Evolutionary conservation across 140 eudicot genomes (phyloP), one percentile per base, ranked within the genome.

Genomic region (Stevia rebaudiana): DNA sequence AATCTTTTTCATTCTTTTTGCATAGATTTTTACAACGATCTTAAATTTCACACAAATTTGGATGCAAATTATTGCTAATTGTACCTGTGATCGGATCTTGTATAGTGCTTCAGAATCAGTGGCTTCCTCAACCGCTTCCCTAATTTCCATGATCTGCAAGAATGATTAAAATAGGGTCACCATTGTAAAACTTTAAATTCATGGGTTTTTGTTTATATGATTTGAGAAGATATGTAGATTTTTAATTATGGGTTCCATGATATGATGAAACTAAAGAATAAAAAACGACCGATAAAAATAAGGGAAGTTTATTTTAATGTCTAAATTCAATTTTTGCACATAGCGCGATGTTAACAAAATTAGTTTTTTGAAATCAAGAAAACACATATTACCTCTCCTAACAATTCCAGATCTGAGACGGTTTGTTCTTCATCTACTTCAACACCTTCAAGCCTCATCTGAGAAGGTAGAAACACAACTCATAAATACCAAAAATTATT

Each of bases 41-140:
- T 44, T 24, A 54, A 18, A 22, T 40, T 43, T 11, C 48, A 36
- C 65, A 36, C 33, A 59, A 17, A 18, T 59, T 18, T 36, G 48
- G 31, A 36, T 54, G 43, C 17, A 30, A 55, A 13, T 17, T 9
- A 25, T 19, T 28, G 35, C 31, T 33, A 22, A 18, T 53, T 50
- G 31, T 73, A 90, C 95, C 95, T 80, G 80, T 17, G 88, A 47
- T 62, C 84, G 86, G 23, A 87, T 91, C 75, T 75, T 73, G 22
- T 74, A 73, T 66, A 91, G 68, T 35, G 78, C 78, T 67, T 61
- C 81, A 41, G 80, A 47, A 59, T 80, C 85, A 6, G 61, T 44
- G 11, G 98, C 94, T 54, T 91, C 98, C 64, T 87, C 98, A 22
- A 91, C 96, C 39, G 88, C 88, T 81, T 87, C 98, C 79, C 98